Evolutionary conservation across 2,329 filamentous ascomycete genomes (phyloP).

Genomic region (Monascus ruber): DNA sequence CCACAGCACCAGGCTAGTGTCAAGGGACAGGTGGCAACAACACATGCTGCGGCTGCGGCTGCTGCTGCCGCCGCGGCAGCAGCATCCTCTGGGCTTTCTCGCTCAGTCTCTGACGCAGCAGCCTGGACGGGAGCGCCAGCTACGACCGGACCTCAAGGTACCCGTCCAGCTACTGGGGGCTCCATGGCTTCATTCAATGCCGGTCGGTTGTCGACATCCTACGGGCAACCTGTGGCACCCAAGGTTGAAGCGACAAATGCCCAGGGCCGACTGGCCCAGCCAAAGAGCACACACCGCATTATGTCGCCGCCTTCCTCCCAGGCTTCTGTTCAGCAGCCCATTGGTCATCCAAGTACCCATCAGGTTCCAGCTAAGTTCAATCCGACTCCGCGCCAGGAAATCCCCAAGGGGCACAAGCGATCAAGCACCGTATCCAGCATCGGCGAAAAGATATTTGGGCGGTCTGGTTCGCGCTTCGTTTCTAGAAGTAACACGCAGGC

Average conservation of each 20-base stretch:
- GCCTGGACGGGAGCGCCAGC: conserved; percentile 36
- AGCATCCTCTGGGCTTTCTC: conserved; percentile 40
- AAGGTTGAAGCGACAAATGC: conserved; percentile 79
- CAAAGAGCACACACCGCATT: conserved; percentile 56
- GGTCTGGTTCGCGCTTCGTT: conserved; percentile 73
- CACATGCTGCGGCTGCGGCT: conserved; percentile 9
- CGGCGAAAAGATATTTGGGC: conserved; percentile 72
- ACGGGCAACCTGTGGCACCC: conserved; percentile 79
- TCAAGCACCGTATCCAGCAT: conserved; percentile 71
- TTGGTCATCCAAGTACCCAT: conserved; percentile 49
- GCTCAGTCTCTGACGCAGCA: conserved; percentile 48
- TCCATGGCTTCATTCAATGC: conserved; percentile 58
- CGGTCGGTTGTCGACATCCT: conserved; percentile 61
- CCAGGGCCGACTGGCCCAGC: conserved; percentile 81
- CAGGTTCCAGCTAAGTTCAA: conserved; percentile 49
- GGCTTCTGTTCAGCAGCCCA: conserved; percentile 42
- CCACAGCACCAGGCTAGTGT: not conserved
- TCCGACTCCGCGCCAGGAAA: conserved; percentile 40
- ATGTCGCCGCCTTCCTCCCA: conserved; percentile 58
- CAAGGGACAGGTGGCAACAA: conserved; percentile 1
- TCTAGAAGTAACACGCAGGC: conserved; percentile 39
- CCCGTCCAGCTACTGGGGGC: conserved; percentile 68
- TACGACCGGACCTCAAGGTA: conserved; percentile 29
- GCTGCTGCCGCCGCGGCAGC: conserved; percentile 23
- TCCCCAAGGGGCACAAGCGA: conserved; percentile 48